Percentiles rank a stretch among this genome's conserved stretches.
Evolutionary conservation across 1,139 yeast species (phyloP).

Genomic region (Blastobotrys apis): DNA sequence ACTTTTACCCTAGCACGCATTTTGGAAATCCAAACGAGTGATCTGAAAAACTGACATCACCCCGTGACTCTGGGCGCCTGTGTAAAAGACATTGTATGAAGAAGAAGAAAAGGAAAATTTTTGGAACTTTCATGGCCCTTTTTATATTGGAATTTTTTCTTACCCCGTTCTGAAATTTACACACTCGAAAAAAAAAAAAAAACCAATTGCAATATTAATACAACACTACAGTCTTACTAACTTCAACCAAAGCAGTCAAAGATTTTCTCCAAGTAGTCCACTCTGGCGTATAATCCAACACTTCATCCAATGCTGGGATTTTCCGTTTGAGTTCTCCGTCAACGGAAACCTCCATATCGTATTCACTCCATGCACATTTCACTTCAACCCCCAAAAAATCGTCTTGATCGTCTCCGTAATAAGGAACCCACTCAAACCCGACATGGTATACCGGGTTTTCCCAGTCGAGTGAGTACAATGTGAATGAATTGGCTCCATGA

Average conservation of each 20-base stretch:
- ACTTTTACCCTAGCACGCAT: conserved; percentile 15
- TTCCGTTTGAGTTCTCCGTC: conserved; percentile 34
- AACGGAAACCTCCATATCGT: conserved; percentile 42
- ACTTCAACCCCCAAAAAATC: conserved; percentile 49
- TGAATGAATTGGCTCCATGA: conserved; percentile 57
- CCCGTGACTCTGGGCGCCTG: conserved; percentile 18
- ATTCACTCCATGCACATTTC: conserved; percentile 73
- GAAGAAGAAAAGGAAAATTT: conserved; percentile 4
- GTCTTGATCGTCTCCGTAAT: conserved; percentile 43
- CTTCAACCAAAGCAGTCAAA: conserved; percentile 62
- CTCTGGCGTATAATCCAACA: conserved; percentile 59
- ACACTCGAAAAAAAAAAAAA: neutral
- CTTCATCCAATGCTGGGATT: conserved; percentile 67
- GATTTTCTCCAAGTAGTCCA: conserved; percentile 62
- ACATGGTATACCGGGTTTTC: conserved; percentile 49
- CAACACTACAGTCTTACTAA: conserved; percentile 44
- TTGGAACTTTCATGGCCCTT: neutral
- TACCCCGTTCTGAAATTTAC: conserved; percentile 4
- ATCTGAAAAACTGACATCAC: conserved; percentile 12
- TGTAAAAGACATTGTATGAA: conserved; percentile 14
- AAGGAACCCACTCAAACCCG: conserved; percentile 76
- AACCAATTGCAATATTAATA: conserved; percentile 20
- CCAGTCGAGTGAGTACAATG: conserved; percentile 64
- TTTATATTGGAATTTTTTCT: conserved; percentile 4
- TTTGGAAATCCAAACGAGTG: conserved; percentile 12